phyloP scores from a whole-genome alignment of 805 yeast genomes.

The Starmerella floris region DNA sequence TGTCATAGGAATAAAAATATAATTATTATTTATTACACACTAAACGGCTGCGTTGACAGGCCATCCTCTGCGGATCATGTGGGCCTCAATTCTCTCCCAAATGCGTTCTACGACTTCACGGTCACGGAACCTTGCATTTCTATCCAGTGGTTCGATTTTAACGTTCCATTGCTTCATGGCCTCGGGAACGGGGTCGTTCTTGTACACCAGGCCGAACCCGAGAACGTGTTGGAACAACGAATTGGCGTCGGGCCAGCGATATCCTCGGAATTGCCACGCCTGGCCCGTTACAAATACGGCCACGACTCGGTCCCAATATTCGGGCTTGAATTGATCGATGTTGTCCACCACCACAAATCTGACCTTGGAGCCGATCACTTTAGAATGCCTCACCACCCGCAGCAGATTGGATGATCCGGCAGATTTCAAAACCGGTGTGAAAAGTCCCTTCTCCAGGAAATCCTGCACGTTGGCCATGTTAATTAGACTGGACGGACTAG shows the following conservation, averaged over 20 bases:
- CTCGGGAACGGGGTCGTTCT: conserved; percentile 67
- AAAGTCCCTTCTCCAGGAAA: conserved; percentile 60
- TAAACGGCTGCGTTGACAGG: conserved; percentile 3
- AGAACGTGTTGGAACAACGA: conserved; percentile 66
- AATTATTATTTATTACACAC: background rate
- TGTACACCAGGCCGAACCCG: conserved; percentile 67
- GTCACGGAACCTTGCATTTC: conserved; percentile 74
- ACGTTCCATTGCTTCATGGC: conserved; percentile 82
- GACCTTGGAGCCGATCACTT: conserved; percentile 40
- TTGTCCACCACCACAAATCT: conserved; percentile 75
- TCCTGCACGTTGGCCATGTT: conserved; percentile 52
- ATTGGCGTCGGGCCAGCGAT: conserved; percentile 71
- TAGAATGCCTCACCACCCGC: conserved; percentile 43
- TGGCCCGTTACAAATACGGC: conserved; percentile 96
- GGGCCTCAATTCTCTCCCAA: conserved; percentile 73
- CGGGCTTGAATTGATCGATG: conserved; percentile 81
- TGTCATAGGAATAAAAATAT: background rate
- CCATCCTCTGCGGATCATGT: conserved; percentile 56
- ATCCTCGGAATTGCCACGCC: conserved; percentile 87
- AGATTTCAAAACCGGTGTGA: conserved; percentile 36
- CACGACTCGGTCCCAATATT: conserved; percentile 94
- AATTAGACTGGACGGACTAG: conserved; percentile 62
- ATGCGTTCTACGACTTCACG: conserved; percentile 71
- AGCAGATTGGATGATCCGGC: conserved; percentile 31
- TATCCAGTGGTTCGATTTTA: conserved; percentile 59